Conservation (phyloP, 129 eudicot species). For the Escallonia rubra region DNA sequence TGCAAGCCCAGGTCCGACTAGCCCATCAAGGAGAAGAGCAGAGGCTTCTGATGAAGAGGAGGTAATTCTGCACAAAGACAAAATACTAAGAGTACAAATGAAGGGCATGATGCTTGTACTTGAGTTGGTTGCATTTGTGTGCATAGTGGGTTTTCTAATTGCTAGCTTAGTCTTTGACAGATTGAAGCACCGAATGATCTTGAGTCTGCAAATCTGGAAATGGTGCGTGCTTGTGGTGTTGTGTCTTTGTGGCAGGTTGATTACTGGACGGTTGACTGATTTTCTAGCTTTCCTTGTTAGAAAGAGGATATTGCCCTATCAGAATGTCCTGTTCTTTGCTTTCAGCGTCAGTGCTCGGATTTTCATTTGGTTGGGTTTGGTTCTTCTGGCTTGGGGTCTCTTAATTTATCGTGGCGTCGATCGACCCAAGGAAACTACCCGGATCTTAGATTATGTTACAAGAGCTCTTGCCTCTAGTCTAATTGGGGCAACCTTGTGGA, state of each 20-base stretch:
- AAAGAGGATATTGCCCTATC: slow-evolving; percentile 57
- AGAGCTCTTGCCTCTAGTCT: slow-evolving; percentile 61
- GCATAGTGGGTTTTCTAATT: slow-evolving; percentile 33
- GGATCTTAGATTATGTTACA: slow-evolving; percentile 55
- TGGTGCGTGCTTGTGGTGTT: slow-evolving; percentile 67
- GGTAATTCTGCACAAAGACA: background rate
- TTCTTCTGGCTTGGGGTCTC: slow-evolving; percentile 76
- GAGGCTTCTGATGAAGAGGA: slow-evolving; percentile 20
- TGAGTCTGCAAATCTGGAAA: slow-evolving; percentile 64
- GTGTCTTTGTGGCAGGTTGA: slow-evolving; percentile 64
- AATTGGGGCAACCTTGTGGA: slow-evolving; percentile 72
- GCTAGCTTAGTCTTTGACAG: slow-evolving; percentile 36
- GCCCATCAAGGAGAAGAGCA: slow-evolving; percentile 28
- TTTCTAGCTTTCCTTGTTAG: slow-evolving; percentile 50
- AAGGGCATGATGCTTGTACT: slow-evolving; percentile 25
- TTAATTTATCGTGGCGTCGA: slow-evolving; percentile 49
- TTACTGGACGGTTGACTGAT: slow-evolving; percentile 56
- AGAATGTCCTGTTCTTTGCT: slow-evolving; percentile 68
- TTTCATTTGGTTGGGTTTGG: slow-evolving; percentile 66
- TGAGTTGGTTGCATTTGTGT: slow-evolving; percentile 38
- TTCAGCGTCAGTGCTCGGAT: slow-evolving; percentile 62
- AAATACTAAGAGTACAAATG: slow-evolving; percentile 25
- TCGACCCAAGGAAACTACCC: slow-evolving; percentile 35
- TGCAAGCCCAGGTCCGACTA: slow-evolving; percentile 27
- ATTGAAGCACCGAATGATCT: slow-evolving; percentile 16